Conservation (phyloP, 2,329 filamentous ascomycete species). For the Fusarium brachygibbosum region DNA sequence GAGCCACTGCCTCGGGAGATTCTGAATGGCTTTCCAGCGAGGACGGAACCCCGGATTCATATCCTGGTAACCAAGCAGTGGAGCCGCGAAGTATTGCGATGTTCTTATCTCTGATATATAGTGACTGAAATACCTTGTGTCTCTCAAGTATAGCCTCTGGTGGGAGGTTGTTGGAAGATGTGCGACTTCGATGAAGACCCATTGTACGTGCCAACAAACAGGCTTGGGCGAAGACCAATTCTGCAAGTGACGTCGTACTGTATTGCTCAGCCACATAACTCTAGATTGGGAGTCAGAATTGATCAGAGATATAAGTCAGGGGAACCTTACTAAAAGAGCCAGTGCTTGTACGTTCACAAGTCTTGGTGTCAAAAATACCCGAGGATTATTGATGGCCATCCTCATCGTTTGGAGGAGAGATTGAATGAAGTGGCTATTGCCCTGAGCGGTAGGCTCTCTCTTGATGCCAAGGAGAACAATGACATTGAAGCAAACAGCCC, state of each 20-base stretch:
- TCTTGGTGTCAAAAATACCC: slow-evolving; percentile 46
- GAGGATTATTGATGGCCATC: slow-evolving; percentile 48
- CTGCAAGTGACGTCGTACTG: slow-evolving; percentile 43
- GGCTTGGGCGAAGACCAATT: slow-evolving; percentile 47
- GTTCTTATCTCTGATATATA: slow-evolving; percentile 47
- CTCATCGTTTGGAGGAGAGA: slow-evolving; percentile 45
- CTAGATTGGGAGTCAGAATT: slow-evolving; percentile 15
- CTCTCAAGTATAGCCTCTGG: slow-evolving; percentile 38
- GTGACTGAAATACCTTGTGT: slow-evolving; percentile 44
- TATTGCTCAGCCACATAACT: slow-evolving; percentile 48
- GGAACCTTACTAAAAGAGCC: slow-evolving; percentile 40
- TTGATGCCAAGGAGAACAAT: slow-evolving; percentile 46
- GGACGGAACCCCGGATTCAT: slow-evolving; percentile 29
- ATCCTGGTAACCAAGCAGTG: slow-evolving; percentile 38
- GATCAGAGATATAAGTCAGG: too few species aligned
- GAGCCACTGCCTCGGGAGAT: slow-evolving; percentile 13
- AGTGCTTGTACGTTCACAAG: slow-evolving; percentile 48
- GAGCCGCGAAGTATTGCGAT: slow-evolving; percentile 43
- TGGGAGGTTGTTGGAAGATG: slow-evolving; percentile 8
- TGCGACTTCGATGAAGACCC: slow-evolving; percentile 45
- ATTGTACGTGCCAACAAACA: slow-evolving; percentile 47
- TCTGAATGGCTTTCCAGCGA: slow-evolving; percentile 14
- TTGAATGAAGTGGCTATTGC: slow-evolving; percentile 45
- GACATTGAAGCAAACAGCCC: slow-evolving; percentile 47
- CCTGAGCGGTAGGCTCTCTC: slow-evolving; percentile 42